These are phyloP conservation scores for Calonectria pseudoreteaudii DNA, from an alignment of 2,329 filamentous ascomycete genomes.

Conservation along the genomic window DNA sequence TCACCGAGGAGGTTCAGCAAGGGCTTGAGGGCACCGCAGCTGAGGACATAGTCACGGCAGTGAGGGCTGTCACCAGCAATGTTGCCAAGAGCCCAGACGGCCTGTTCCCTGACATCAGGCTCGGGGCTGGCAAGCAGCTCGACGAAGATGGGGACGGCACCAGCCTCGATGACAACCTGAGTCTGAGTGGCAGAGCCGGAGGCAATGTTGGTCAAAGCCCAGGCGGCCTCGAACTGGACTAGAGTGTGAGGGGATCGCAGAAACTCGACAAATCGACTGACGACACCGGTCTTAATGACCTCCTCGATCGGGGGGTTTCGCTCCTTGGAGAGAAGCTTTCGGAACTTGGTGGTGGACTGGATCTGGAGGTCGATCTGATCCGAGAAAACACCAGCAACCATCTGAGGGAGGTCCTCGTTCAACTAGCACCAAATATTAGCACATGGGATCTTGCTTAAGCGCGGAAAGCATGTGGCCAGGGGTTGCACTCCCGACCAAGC, in stretches of 20 bases:
- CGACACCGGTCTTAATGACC: slow-evolving; percentile 98
- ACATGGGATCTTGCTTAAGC: slow-evolving; percentile 21
- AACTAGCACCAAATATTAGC: slow-evolving; percentile 67
- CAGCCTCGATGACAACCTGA: slow-evolving; percentile 98
- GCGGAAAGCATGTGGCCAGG: slow-evolving; percentile 1
- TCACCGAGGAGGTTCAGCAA: slow-evolving; percentile 91
- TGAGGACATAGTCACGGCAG: slow-evolving; percentile 96
- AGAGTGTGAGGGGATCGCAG: slow-evolving; percentile 97
- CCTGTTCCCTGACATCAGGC: slow-evolving; percentile 97
- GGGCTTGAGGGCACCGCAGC: slow-evolving; percentile 90
- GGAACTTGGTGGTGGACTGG: slow-evolving; percentile 96
- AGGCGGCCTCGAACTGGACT: slow-evolving; percentile 98
- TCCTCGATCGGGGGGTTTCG: slow-evolving; percentile 99
- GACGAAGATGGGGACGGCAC: slow-evolving; percentile 97
- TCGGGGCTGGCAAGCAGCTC: slow-evolving; percentile 95
- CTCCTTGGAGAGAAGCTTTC: slow-evolving; percentile 98
- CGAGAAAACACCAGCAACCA: slow-evolving; percentile 98
- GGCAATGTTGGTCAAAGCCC: slow-evolving; percentile 99
- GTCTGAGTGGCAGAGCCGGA: slow-evolving; percentile 97
- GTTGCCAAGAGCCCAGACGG: slow-evolving; percentile 98
- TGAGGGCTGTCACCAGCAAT: slow-evolving; percentile 98
- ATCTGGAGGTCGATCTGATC: slow-evolving; percentile 99
- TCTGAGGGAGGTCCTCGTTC: slow-evolving; percentile 97
- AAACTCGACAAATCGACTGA: slow-evolving; percentile 97
- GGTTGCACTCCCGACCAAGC: slow-evolving; percentile 10